Percentiles rank a stretch among this genome's conserved stretches.
phyloP scores from a whole-genome alignment of 1,139 yeast species.

The Trichomonascaceae sp. region DNA sequence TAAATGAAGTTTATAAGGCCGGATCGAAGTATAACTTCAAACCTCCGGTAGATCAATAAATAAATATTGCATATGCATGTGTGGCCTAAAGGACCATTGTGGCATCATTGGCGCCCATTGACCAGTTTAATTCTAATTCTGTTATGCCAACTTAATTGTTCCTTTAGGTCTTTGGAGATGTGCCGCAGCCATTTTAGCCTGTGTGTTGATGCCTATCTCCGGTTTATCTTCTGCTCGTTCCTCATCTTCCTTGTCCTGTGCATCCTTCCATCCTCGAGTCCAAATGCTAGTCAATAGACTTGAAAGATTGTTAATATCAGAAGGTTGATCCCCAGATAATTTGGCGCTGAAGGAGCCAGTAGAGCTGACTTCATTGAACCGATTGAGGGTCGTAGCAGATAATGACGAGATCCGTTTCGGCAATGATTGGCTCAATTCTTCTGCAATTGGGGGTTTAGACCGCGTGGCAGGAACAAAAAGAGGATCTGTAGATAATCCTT shows the following conservation, averaged over 20 bases:
- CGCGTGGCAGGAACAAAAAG: constrained; percentile 6
- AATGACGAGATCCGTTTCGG: constrained; percentile 6
- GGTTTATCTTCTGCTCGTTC: constrained; percentile 2
- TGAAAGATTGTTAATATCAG: constrained; percentile 17
- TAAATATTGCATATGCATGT: background rate
- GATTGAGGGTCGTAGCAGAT: constrained; percentile 12
- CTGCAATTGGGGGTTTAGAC: background rate
- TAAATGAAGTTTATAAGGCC: constrained; percentile 66
- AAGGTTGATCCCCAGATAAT: constrained; percentile 12
- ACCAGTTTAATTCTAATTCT: background rate
- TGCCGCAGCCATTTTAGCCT: constrained; percentile 21
- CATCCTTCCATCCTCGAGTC: constrained; percentile 21
- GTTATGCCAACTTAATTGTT: constrained; percentile 11
- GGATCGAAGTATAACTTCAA: constrained; percentile 59
- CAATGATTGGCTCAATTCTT: constrained; percentile 5
- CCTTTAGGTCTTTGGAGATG: constrained; percentile 26
- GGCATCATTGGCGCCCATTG: no score
- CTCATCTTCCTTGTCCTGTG: constrained; percentile 13
- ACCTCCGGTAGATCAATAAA: constrained; percentile 39
- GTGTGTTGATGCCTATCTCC: constrained; percentile 15
- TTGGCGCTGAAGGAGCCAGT: background rate
- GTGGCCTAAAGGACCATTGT: background rate
- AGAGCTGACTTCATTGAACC: constrained; percentile 1
- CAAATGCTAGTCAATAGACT: constrained; percentile 18
- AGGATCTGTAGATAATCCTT: constrained; percentile 9